Evolutionary conservation across 257 asterid genomes (phyloP).

Genomic region (Linaria vulgaris): DNA sequence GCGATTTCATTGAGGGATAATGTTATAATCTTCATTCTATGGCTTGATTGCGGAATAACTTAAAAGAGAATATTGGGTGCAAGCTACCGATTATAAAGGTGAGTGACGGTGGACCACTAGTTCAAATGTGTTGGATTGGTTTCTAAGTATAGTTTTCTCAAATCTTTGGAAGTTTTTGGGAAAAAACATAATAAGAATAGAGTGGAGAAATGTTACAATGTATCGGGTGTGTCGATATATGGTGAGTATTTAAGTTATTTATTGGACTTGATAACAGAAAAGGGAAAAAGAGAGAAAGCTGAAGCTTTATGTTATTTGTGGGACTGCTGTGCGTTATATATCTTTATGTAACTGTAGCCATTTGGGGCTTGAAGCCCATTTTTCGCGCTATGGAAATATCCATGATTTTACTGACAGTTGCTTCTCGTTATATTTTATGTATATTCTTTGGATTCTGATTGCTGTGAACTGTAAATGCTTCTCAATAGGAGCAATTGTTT

Average conservation of each 20-base stretch:
- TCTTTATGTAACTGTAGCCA: conserved; percentile 6
- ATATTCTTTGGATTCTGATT: too few relatives aligned
- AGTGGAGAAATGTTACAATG: conserved; percentile 1
- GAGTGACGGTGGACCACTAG: background rate
- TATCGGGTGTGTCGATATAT: conserved; percentile 9
- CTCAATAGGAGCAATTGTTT: too few relatives aligned
- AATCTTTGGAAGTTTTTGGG: conserved; percentile 15
- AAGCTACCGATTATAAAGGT: background rate
- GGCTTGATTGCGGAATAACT: conserved; percentile 8
- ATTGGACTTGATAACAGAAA: conserved; percentile 12
- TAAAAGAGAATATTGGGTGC: background rate
- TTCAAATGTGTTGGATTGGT: conserved; percentile 10
- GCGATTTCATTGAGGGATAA: background rate
- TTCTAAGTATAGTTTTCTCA: background rate
- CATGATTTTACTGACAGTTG: too few relatives aligned
- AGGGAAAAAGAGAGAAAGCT: background rate
- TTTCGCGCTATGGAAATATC: too few relatives aligned
- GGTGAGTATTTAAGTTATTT: conserved; percentile 17
- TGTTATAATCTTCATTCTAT: background rate
- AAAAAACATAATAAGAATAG: background rate
- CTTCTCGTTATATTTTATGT: too few relatives aligned
- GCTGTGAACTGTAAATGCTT: too few relatives aligned
- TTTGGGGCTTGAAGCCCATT: conserved; percentile 36
- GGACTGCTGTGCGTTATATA: conserved; percentile 1
- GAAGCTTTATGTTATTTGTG: background rate